phyloP scores from a whole-genome alignment of 208 protist species.

The Trypanosoma congolense region DNA sequence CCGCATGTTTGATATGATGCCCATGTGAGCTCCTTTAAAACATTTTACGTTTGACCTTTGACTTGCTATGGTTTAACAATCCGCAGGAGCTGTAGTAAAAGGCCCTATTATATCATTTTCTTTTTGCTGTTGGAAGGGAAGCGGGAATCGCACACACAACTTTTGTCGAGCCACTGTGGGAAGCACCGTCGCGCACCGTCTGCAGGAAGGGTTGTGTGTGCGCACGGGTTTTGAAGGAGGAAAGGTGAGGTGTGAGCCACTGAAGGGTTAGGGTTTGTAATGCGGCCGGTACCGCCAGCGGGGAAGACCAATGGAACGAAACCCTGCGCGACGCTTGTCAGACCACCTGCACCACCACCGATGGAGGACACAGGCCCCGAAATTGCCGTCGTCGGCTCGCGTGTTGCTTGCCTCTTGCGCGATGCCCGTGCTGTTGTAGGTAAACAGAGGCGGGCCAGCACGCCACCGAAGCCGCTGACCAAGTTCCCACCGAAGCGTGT shows the following conservation, averaged over 20 bases:
- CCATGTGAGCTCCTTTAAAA: too few relatives aligned
- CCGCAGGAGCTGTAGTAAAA: too few relatives aligned
- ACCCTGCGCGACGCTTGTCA: conserved; percentile 1
- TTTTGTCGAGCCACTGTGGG: too few relatives aligned
- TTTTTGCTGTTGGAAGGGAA: too few relatives aligned
- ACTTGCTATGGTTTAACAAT: too few relatives aligned
- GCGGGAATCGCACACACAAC: too few relatives aligned
- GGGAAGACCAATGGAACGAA: conserved; percentile 1
- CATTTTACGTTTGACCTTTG: too few relatives aligned
- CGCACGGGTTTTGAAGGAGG: too few relatives aligned
- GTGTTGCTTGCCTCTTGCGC: conserved; percentile 47
- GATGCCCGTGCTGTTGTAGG: conserved; percentile 55
- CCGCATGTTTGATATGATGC: too few relatives aligned
- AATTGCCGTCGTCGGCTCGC: conserved; percentile 26
- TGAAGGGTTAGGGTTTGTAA: neutral
- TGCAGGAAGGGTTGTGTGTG: too few relatives aligned
- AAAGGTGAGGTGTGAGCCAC: neutral
- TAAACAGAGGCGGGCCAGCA: conserved; percentile 46
- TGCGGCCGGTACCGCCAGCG: conserved; percentile 3
- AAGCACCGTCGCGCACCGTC: too few relatives aligned
- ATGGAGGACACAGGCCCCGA: conserved; percentile 8
- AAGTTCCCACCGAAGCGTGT: conserved; percentile 27
- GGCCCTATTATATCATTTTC: too few relatives aligned
- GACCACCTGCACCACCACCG: conserved; percentile 5
- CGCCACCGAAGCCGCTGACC: conserved; percentile 27